A percentile compares a stretch with the other conserved stretches of the same genome.
Conservation (phyloP, 768 basidiomycete genomes). For the Chiua virens region DNA sequence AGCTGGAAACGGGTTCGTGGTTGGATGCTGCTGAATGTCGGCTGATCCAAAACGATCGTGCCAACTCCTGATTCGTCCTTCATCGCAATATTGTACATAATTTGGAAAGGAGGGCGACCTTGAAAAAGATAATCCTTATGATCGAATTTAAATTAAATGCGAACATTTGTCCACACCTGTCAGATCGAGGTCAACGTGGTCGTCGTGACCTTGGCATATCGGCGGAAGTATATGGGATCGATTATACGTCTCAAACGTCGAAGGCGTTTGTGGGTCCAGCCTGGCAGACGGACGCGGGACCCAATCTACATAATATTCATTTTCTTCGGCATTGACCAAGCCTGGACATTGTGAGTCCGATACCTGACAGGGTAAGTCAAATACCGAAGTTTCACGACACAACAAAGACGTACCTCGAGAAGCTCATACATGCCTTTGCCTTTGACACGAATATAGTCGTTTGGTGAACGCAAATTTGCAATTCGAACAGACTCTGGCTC, state of each 20-base stretch:
- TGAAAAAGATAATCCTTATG: conserved; percentile 23
- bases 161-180: conserved; percentile 45
- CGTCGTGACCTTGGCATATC: conserved; percentile 80
- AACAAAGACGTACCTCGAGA: conserved; percentile 48
- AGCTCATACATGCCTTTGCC: conserved; percentile 78
- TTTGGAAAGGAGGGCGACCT: conserved; percentile 90
- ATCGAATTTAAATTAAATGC: not conserved
- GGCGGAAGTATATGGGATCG: conserved; percentile 72
- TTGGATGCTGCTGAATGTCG: conserved; percentile 84
- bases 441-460: conserved; percentile 72
- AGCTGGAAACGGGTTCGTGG: conserved; percentile 77
- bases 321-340: conserved; percentile 54
- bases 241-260: conserved; percentile 61
- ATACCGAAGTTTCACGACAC: not conserved
- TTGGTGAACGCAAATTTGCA: conserved; percentile 54
- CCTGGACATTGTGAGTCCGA: conserved; percentile 87
- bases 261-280: conserved; percentile 58
- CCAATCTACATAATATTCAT: conserved; percentile 73
- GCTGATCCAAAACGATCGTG: conserved; percentile 70
- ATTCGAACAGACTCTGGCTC: conserved; percentile 41
- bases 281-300: conserved; percentile 75
- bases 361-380: conserved; percentile 48
- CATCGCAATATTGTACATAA: conserved; percentile 83
- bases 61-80: conserved; percentile 67
- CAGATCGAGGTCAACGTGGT: conserved; percentile 83